Evolutionary conservation across 768 basidiomycete genomes (phyloP).

Genomic region (Boletus rubropictus): DNA sequence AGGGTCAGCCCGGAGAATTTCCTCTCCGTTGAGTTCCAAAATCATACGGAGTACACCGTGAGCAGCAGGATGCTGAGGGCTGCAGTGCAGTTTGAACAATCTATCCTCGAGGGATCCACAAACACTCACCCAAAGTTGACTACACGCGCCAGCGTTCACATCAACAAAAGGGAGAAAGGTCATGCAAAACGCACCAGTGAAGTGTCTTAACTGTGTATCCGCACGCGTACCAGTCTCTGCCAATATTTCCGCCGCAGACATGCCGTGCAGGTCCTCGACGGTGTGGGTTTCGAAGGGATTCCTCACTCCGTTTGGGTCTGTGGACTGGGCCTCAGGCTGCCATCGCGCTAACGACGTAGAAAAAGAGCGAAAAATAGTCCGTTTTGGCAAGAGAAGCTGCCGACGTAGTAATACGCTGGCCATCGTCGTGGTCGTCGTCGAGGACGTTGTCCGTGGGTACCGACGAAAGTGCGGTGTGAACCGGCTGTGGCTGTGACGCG

Average conservation of each 20-base stretch:
- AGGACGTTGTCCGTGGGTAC: slow-evolving; percentile 3
- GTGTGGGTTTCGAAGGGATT: slow-evolving; percentile 61
- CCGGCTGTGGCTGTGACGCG: slow-evolving; percentile 24
- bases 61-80: slow-evolving; percentile 95
- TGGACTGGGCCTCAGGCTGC: slow-evolving; percentile 22
- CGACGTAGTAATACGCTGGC: slow-evolving; percentile 63
- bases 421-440: slow-evolving; percentile 43
- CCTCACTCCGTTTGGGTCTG: slow-evolving; percentile 32
- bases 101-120: neutral
- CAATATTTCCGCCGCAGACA: slow-evolving; percentile 75
- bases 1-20: slow-evolving; percentile 82
- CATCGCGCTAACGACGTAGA: slow-evolving; percentile 22
- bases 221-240: slow-evolving; percentile 63
- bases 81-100: neutral
- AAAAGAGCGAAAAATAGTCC: slow-evolving; percentile 22
- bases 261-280: slow-evolving; percentile 80
- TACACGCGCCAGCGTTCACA: slow-evolving; percentile 27
- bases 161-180: slow-evolving; percentile 1
- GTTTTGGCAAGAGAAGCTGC: slow-evolving; percentile 38
- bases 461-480: slow-evolving; percentile 18
- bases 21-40: slow-evolving; percentile 95
- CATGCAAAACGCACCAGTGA: slow-evolving; percentile 61
- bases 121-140: slow-evolving; percentile 83
- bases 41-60: slow-evolving; percentile 98
- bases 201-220: slow-evolving; percentile 85